Conservation (phyloP, 2,329 filamentous ascomycete genomes). For the Davidsoniella virescens region DNA sequence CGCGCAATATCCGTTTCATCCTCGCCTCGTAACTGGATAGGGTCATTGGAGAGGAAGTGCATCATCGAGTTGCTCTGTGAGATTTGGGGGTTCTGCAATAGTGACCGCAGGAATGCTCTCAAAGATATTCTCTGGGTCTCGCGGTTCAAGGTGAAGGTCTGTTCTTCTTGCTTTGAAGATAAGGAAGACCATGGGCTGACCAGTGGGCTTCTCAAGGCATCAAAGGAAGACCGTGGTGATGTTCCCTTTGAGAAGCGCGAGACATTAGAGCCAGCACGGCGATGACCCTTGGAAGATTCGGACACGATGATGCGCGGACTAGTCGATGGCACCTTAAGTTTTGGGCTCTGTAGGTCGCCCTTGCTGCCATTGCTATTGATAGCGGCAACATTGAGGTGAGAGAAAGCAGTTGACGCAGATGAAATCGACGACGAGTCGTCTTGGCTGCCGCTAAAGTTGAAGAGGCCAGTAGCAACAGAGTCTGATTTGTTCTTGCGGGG, state of each 20-base stretch:
- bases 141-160: constrained; percentile 41
- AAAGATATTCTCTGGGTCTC: constrained; percentile 86
- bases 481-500: constrained; percentile 85
- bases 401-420: constrained; percentile 54
- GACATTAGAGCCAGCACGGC: constrained; percentile 15
- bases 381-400: constrained; percentile 13
- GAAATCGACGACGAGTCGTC: constrained; percentile 70
- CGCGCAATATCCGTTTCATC: constrained; percentile 67
- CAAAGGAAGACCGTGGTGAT: constrained; percentile 14
- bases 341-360: background rate
- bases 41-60: constrained; percentile 64
- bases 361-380: background rate
- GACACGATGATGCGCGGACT: background rate
- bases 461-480: constrained; percentile 44
- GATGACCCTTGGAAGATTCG: constrained; percentile 15
- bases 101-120: constrained; percentile 72
- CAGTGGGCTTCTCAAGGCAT: constrained; percentile 10
- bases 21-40: constrained; percentile 60
- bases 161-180: constrained; percentile 10
- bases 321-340: constrained; percentile 1
- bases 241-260: constrained; percentile 8
- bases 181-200: constrained; percentile 6
- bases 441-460: constrained; percentile 42
- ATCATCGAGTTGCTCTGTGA: constrained; percentile 68
- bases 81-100: constrained; percentile 71